Base-by-base conservation (phyloP, 78 protist genomes). In the Dictyostelium purpureum region DNA sequence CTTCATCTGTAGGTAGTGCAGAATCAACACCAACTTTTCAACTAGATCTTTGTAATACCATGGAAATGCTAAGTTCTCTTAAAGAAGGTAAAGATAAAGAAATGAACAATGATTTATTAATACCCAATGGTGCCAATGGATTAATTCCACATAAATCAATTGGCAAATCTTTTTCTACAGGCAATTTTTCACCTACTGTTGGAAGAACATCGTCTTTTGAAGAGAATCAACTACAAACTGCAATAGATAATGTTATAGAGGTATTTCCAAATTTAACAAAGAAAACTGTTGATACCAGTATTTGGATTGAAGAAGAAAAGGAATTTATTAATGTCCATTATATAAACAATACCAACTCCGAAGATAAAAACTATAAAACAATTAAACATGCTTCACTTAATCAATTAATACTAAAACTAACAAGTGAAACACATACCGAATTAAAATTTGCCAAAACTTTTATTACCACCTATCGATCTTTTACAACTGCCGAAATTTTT, bases 381-480 rank as follows among this genome's bases (percentile, higher is more conserved):
- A 81, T 81, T 37, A 81, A 81, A 52, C 51, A 40, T 49, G 89
- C 71, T 12, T 49, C 89, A 1, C 14, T 81, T 0, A 81, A 81
- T 21, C 89, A 81, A 81, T 40, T 81, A 6, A 40, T 81, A 6
- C 35, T 81, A 28, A 81, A 69, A 57, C 51, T 81, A 26, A 81
- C 89, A 0, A 47, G 57, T 81, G 89, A 81, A 81, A 52, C 57
- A 9, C 47, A 67, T 81, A 28, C 74, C 11, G 89, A 81, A 67
- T 31, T 81, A 28, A 81, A 71, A 51, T 81, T 81, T 11, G 18
- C 79, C 7, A 81, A 81, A 52, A 69, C 89, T 19, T 81, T 81
- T 69, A 69, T 81, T 5, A 67, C 77, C 33, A 81, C 89, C 0
- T 81, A 65, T 69, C 4, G 79, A 81, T 81, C 89, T n/a, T 81